A percentile compares a stretch with the other conserved stretches of the same genome.
These are phyloP conservation scores for Candida ortonii DNA, from an alignment of 805 yeast species.

Conservation along the genomic window DNA sequence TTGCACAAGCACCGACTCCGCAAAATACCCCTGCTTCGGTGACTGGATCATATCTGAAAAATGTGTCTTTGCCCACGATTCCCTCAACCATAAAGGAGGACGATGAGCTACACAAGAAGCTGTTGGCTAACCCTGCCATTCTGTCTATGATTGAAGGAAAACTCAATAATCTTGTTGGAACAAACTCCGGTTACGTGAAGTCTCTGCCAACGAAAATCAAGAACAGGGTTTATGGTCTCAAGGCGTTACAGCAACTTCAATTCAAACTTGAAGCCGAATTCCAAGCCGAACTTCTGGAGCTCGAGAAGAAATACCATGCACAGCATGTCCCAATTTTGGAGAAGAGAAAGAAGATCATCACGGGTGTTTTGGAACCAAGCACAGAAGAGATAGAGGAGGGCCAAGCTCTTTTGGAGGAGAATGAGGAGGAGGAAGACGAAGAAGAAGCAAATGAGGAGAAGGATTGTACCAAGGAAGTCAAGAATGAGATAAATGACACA, in stretches of 20 bases:
- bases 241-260: conserved; percentile 75
- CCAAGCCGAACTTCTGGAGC: conserved; percentile 80
- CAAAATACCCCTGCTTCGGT: conserved; percentile 96
- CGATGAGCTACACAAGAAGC: conserved; percentile 37
- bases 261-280: conserved; percentile 85
- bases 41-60: conserved; percentile 66
- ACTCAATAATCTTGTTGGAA: conserved; percentile 79
- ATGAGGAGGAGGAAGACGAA: conserved; percentile 36
- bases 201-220: conserved; percentile 69
- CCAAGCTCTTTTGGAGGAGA: conserved; percentile 57
- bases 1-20: conserved; percentile 94
- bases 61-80: conserved; percentile 55
- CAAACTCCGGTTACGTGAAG: conserved; percentile 81
- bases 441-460: conserved; percentile 41
- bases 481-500: conserved; percentile 12
- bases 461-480: conserved; percentile 35
- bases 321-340: conserved; percentile 75
- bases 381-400: conserved; percentile 78
- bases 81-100: conserved; percentile 76
- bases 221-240: conserved; percentile 76
- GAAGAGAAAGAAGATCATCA: conserved; percentile 67
- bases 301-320: conserved; percentile 75
- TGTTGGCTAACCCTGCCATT: conserved; percentile 72
- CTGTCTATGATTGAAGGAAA: conserved; percentile 88
- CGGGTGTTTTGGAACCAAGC: conserved; percentile 75